Percentiles rank a stretch among this genome's conserved stretches.
Evolutionary conservation across 2,329 filamentous ascomycete species (phyloP).

Genomic region (Ceratocystis huliohia): DNA sequence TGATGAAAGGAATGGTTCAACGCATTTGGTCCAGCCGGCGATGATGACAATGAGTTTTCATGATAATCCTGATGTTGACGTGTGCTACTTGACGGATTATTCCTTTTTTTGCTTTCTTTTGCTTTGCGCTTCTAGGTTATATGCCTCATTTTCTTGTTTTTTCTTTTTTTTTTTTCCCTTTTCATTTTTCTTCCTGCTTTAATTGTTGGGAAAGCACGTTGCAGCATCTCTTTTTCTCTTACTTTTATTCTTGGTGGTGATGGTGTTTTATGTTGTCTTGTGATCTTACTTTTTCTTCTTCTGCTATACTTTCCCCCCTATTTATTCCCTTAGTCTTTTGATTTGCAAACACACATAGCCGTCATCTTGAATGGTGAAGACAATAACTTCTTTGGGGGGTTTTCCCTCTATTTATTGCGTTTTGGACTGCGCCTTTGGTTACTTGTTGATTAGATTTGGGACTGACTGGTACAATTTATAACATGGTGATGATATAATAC

Average conservation of each 20-base stretch:
- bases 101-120: neutral
- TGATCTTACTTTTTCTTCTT: neutral
- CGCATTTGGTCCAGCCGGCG: slow-evolving; percentile 30
- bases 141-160: slow-evolving; percentile 2
- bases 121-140: neutral
- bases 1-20: slow-evolving; percentile 58
- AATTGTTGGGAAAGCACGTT: neutral
- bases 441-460: no score
- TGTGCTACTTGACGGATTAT: slow-evolving; percentile 8
- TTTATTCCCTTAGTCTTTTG: slow-evolving; percentile 11
- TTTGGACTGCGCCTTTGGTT: neutral
- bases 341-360: neutral
- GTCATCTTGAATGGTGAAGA: slow-evolving; percentile 5
- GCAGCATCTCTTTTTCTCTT: neutral
- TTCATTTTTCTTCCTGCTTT: neutral
- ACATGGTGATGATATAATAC: no score
- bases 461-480: no score
- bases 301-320: slow-evolving; percentile 2
- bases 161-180: neutral
- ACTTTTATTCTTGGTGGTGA: no score
- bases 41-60: slow-evolving; percentile 36
- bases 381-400: neutral
- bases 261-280: slow-evolving; percentile 5
- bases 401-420: neutral
- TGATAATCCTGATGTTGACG: slow-evolving; percentile 24